Evolutionary conservation across 805 yeast genomes (phyloP).

Genomic region (Ogataea kodamae): DNA sequence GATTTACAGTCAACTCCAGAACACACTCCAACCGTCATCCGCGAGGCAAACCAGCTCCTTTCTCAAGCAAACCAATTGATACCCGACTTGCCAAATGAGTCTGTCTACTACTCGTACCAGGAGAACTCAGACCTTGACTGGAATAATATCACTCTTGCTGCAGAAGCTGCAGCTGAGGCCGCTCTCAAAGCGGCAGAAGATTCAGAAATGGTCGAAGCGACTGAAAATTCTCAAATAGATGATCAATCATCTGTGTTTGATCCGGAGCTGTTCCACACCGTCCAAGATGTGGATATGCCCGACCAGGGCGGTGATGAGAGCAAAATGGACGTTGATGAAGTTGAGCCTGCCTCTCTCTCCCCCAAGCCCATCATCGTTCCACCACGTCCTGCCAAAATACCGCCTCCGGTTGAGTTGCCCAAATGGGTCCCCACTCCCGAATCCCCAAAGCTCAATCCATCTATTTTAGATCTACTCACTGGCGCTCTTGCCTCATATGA

Average conservation of each 20-base stretch:
- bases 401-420: slow-evolving; percentile 17
- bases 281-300: slow-evolving; percentile 1
- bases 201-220: background rate
- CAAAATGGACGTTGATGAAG: slow-evolving; percentile 1
- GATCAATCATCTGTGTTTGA: slow-evolving; percentile 1
- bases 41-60: slow-evolving; percentile 3
- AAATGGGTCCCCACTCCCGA: slow-evolving; percentile 23
- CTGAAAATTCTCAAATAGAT: background rate
- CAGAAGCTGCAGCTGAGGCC: slow-evolving; percentile 1
- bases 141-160: slow-evolving; percentile 5
- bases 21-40: background rate
- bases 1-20: background rate
- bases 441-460: slow-evolving; percentile 26
- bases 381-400: background rate
- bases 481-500: slow-evolving; percentile 23
- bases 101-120: slow-evolving; percentile 5
- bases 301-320: slow-evolving; percentile 12
- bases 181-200: background rate
- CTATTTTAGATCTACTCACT: slow-evolving; percentile 18
- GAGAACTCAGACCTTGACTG: slow-evolving; percentile 4
- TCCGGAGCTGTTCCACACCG: slow-evolving; percentile 4
- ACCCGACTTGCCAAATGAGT: slow-evolving; percentile 2
- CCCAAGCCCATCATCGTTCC: slow-evolving; percentile 1
- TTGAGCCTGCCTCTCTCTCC: slow-evolving; percentile 1
- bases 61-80: slow-evolving; percentile 5